Conservation (phyloP, 257 asterid genomes). For the Jacaranda mimosifolia region DNA sequence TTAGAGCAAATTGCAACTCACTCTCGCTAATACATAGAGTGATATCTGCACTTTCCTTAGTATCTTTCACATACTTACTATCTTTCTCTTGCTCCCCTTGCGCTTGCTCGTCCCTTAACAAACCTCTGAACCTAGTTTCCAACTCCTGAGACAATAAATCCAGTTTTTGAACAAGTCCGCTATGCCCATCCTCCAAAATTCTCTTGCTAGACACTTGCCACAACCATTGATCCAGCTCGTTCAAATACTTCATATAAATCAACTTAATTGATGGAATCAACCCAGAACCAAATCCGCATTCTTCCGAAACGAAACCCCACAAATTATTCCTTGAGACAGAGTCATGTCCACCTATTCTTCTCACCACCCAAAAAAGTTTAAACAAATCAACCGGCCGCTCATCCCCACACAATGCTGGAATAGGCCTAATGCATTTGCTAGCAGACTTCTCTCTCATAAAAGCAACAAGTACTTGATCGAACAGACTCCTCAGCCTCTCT, state of each 20-base stretch:
- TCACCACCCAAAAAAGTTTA: slow-evolving; percentile 70
- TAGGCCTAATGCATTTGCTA: slow-evolving; percentile 49
- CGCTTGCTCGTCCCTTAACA: slow-evolving; percentile 14
- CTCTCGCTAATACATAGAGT: slow-evolving; percentile 15
- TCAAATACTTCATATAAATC: slow-evolving; percentile 64
- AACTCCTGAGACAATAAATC: slow-evolving; percentile 57
- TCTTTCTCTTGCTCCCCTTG: slow-evolving; percentile 27
- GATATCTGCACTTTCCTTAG: slow-evolving; percentile 17
- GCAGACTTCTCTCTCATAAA: slow-evolving; percentile 54
- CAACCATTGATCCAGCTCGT: slow-evolving; percentile 69
- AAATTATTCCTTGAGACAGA: slow-evolving; percentile 45
- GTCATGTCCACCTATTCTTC: slow-evolving; percentile 65
- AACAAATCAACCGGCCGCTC: slow-evolving; percentile 68
- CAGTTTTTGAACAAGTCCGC: slow-evolving; percentile 46
- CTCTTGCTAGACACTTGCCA: slow-evolving; percentile 35
- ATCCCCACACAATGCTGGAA: slow-evolving; percentile 58
- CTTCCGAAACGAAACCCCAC: slow-evolving; percentile 69
- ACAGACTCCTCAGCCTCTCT: slow-evolving; percentile 61
- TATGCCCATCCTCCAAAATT: slow-evolving; percentile 37
- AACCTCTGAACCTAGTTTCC: slow-evolving; percentile 40
- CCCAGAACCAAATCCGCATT: slow-evolving; percentile 56
- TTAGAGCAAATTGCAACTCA: slow-evolving; percentile 18
- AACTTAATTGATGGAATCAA: slow-evolving; percentile 50
- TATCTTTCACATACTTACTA: slow-evolving; percentile 19
- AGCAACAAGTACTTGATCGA: slow-evolving; percentile 57